Base-by-base conservation (phyloP, 2,329 filamentous ascomycete genomes). In the Neofusicoccum umdonicola region DNA sequence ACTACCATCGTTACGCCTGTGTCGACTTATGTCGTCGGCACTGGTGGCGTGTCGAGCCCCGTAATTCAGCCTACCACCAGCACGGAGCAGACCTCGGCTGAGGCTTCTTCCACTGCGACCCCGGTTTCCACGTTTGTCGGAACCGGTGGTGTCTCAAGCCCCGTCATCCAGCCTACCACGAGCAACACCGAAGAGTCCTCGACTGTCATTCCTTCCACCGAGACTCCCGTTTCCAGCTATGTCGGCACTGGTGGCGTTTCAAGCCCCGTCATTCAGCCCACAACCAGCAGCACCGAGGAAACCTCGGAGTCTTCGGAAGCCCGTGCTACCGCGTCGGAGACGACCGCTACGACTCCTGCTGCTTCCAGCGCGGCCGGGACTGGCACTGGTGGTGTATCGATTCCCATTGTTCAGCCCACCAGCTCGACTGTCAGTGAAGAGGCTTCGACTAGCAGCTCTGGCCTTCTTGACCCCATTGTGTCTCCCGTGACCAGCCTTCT, bases 141-240 rank as follows among this genome's bases (percentile, higher is more conserved):
- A 35, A 65, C 63, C 35, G 63, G 54, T 65, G 22, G 54, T 66
- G 41, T 62, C 44, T 50, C 63, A 51, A 39, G 47, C 66, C 42
- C 65, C 54, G 54, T 62, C 13, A 37, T 57, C 27, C 34, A 27
- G 42, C 65, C 65, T 9, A 65, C 65, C 5, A 61, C 54, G 17
- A 44, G 39, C 27, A 22, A 42, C 37, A 45, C 54, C n/a, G 54
- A 58, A 22, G 13, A 42, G 27, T 7, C 12, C 4, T 50, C 47
- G 11, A 48, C 45, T 56, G 37, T 22, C 35, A 37, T 42, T 12
- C 15, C 22, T 45, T 58, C 50, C 15, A 35, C 41, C 11, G 48
- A 5, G 19, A 65, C 45, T 34, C 63, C 54, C 31, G 44, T 51
- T 8, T 44, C 63, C 4, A 31, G 37, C 31, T 51, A 19, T 27